These are phyloP conservation scores for Phytophthora capsici DNA, from an alignment of 352 stramenopile species.

Conservation along the genomic window DNA sequence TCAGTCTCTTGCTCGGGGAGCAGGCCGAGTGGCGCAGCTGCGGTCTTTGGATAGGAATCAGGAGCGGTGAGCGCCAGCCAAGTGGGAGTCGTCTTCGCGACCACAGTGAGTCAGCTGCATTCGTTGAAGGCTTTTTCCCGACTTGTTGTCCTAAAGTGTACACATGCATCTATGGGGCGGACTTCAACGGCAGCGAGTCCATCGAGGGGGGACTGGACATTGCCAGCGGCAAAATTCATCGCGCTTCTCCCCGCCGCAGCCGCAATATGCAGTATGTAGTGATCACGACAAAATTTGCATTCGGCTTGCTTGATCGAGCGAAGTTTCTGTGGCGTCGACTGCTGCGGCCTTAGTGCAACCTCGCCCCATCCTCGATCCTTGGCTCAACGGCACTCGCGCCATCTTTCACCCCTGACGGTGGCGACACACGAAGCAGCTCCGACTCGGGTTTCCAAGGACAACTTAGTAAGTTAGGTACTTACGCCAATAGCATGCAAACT, in stretches of 20 bases:
- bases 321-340: neutral
- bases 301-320: neutral
- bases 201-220: slow-evolving; percentile 3
- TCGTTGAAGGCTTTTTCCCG: slow-evolving; percentile 9
- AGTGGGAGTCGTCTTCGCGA: slow-evolving; percentile 18
- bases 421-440: slow-evolving; percentile 12
- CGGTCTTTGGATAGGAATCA: slow-evolving; percentile 23
- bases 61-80: slow-evolving; percentile 27
- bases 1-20: slow-evolving; percentile 2
- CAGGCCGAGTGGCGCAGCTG: slow-evolving; percentile 13
- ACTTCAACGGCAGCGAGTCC: slow-evolving; percentile 18
- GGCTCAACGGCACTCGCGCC: slow-evolving; percentile 2
- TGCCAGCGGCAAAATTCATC: too few species aligned
- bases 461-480: too few species aligned
- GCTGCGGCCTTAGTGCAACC: slow-evolving; percentile 14
- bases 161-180: slow-evolving; percentile 3
- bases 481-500: too few species aligned
- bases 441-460: too few species aligned
- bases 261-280: too few species aligned
- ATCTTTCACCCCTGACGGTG: slow-evolving; percentile 16
- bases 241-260: too few species aligned
- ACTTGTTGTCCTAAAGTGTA: neutral
- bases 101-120: slow-evolving; percentile 4
- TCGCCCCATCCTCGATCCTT: slow-evolving; percentile 2
- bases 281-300: slow-evolving; percentile 7